Conservation (phyloP, 2,329 filamentous ascomycete species). For the Magnaporthiopsis rhizophila region DNA sequence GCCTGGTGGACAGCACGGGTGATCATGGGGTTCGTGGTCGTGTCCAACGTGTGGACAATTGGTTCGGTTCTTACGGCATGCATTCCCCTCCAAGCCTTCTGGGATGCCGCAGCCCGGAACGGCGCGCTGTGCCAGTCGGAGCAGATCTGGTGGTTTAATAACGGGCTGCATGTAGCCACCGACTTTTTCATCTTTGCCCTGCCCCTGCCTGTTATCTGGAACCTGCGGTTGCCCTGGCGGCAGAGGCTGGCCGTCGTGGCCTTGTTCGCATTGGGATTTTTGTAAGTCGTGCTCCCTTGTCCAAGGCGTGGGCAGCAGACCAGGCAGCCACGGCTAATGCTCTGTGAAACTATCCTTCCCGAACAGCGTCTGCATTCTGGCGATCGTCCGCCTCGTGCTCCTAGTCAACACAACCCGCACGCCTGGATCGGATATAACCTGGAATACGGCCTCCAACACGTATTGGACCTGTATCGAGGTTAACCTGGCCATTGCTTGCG, state of each 20-base stretch:
- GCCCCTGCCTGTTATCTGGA: constrained; percentile 12
- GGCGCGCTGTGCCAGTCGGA: constrained; percentile 9
- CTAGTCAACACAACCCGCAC: constrained; percentile 15
- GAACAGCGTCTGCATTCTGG: constrained; percentile 26
- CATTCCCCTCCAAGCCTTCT: constrained; percentile 22
- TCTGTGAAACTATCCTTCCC: background rate
- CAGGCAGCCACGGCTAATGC: background rate
- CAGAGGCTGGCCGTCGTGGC: constrained; percentile 33
- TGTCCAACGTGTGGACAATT: constrained; percentile 20
- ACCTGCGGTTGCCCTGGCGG: constrained; percentile 16
- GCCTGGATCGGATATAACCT: constrained; percentile 20
- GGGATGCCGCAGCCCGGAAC: constrained; percentile 15
- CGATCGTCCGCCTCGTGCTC: constrained; percentile 22
- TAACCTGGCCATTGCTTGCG: constrained; percentile 27
- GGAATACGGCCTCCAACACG: constrained; percentile 19
- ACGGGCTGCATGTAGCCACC: constrained; percentile 43
- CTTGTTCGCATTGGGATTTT: constrained; percentile 40
- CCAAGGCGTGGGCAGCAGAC: background rate
- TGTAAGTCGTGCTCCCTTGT: constrained; percentile 22
- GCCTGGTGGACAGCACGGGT: constrained; percentile 21
- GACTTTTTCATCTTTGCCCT: constrained; percentile 43
- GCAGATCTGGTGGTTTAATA: constrained; percentile 12
- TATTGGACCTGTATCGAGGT: constrained; percentile 29
- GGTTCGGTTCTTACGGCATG: constrained; percentile 21
- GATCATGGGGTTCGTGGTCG: constrained; percentile 17